A percentile compares a stretch with the other conserved stretches of the same genome.
phyloP scores from a whole-genome alignment of 352 stramenopile species.

The Globisporangium nodosum region DNA sequence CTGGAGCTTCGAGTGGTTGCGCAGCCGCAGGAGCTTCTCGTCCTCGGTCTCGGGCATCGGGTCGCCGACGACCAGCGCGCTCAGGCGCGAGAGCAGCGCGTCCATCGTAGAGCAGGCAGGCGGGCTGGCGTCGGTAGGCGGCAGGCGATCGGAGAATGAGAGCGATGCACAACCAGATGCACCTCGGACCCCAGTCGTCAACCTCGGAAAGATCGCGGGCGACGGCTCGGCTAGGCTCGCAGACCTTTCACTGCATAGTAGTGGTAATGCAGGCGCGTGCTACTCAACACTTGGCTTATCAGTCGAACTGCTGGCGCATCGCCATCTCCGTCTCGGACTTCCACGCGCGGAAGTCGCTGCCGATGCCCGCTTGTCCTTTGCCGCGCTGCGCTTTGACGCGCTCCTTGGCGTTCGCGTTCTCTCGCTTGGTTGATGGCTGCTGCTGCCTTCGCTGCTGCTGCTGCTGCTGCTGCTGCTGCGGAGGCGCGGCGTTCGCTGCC shows the following conservation, averaged over 20 bases:
- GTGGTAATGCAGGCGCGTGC: too few species aligned
- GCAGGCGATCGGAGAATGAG: constrained; percentile 3
- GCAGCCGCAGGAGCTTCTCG: constrained; percentile 36
- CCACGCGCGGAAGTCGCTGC: constrained; percentile 67
- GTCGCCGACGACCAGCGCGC: constrained; percentile 37
- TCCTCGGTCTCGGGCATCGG: constrained; percentile 51
- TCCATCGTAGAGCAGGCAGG: constrained; percentile 27
- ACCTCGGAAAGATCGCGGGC: too few species aligned
- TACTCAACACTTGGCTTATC: not conserved
- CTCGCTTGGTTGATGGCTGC: constrained; percentile 14
- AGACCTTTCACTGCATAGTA: too few species aligned
- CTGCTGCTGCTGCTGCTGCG: too few species aligned
- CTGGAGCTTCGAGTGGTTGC: constrained; percentile 47
- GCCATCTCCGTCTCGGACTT: constrained; percentile 80
- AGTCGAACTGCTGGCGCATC: constrained; percentile 76
- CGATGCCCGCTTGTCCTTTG: constrained; percentile 72
- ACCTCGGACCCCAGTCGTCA: too few species aligned
- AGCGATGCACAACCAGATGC: too few species aligned
- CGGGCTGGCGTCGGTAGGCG: not conserved
- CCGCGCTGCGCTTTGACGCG: constrained; percentile 65
- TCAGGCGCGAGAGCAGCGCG: constrained; percentile 44
- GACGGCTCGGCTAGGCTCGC: too few species aligned
- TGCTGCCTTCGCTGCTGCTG: too few species aligned
- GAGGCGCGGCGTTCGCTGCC: too few species aligned
- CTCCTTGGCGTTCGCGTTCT: constrained; percentile 56